A percentile compares a stretch with the other conserved stretches of the same genome.
phyloP scores from a whole-genome alignment of 495 filamentous ascomycete genomes.

The Aspergillus biplanus region DNA sequence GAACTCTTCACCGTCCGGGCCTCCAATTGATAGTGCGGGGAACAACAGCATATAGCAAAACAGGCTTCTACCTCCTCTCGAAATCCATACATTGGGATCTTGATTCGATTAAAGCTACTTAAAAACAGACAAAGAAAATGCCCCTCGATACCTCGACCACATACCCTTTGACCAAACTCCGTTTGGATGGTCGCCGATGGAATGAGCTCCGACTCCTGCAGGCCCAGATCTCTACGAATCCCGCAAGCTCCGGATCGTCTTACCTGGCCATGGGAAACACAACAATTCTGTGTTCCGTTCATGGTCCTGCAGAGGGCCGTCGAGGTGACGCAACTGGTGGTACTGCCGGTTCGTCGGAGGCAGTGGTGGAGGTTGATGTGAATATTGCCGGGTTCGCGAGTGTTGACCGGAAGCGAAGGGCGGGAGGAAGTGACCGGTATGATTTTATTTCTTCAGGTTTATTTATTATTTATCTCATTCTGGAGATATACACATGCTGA shows the following conservation, averaged over 20 bases:
- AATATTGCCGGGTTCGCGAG: slow-evolving; percentile 85
- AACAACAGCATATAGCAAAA: slow-evolving; percentile 10
- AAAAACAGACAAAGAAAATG: slow-evolving; percentile 54
- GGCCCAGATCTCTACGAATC: slow-evolving; percentile 88
- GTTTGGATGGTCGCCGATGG: slow-evolving; percentile 94
- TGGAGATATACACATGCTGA: slow-evolving; percentile 24
- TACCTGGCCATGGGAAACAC: slow-evolving; percentile 97
- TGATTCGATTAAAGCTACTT: background rate
- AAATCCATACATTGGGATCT: slow-evolving; percentile 3
- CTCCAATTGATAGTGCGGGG: slow-evolving; percentile 25
- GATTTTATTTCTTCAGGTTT: slow-evolving; percentile 18
- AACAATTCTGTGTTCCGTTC: slow-evolving; percentile 89
- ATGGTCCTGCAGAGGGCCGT: slow-evolving; percentile 74
- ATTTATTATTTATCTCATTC: too few relatives aligned
- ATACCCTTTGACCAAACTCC: slow-evolving; percentile 82
- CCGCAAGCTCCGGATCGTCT: slow-evolving; percentile 84
- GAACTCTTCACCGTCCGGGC: background rate
- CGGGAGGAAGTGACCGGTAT: slow-evolving; percentile 73
- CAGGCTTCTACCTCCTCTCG: background rate
- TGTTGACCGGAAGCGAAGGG: slow-evolving; percentile 78
- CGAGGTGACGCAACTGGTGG: slow-evolving; percentile 50
- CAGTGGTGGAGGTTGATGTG: slow-evolving; percentile 79
- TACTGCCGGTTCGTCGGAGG: slow-evolving; percentile 51
- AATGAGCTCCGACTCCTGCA: slow-evolving; percentile 92
- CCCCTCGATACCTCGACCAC: slow-evolving; percentile 84